Percentiles rank a stretch among this genome's conserved stretches.
Conservation (phyloP, 2,329 filamentous ascomycete species). For the Colletotrichum sansevieriae region DNA sequence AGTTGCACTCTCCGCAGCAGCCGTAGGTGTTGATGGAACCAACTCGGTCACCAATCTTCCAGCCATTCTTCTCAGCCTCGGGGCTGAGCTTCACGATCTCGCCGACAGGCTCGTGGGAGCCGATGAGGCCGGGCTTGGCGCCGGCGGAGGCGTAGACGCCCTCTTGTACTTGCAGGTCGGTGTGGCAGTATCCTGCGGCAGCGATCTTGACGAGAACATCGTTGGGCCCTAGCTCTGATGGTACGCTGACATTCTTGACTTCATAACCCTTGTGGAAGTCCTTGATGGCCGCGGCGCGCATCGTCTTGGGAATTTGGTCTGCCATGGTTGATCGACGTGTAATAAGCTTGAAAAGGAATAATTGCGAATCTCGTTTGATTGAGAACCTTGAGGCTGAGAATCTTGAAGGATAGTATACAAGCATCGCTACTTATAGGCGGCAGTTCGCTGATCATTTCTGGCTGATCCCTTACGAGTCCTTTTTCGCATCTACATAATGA, state of each 20-base stretch:
- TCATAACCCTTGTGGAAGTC: constrained; percentile 37
- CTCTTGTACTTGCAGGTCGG: constrained; percentile 41
- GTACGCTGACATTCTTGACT: constrained; percentile 41
- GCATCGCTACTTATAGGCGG: background rate
- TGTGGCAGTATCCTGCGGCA: constrained; percentile 44
- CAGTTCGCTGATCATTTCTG: background rate
- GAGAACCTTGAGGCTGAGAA: constrained; percentile 13
- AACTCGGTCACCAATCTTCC: constrained; percentile 68
- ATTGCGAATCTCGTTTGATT: background rate
- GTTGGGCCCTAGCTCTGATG: constrained; percentile 36
- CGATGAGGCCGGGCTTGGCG: constrained; percentile 47
- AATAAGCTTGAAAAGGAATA: constrained; percentile 8
- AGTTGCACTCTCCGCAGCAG: constrained; percentile 45
- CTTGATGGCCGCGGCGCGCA: constrained; percentile 50
- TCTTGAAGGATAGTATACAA: background rate
- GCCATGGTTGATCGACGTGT: constrained; percentile 3
- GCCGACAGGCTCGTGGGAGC: constrained; percentile 74
- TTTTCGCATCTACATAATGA: background rate
- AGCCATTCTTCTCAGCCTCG: constrained; percentile 43
- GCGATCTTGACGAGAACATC: constrained; percentile 43
- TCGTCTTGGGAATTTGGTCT: constrained; percentile 44
- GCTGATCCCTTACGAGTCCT: background rate
- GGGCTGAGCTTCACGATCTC: constrained; percentile 69
- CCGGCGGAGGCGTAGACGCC: constrained; percentile 43
- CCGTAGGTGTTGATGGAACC: constrained; percentile 48